These are phyloP conservation scores for Hymenoscyphus scutula DNA, from an alignment of 2,329 filamentous ascomycete species.

Conservation along the genomic window DNA sequence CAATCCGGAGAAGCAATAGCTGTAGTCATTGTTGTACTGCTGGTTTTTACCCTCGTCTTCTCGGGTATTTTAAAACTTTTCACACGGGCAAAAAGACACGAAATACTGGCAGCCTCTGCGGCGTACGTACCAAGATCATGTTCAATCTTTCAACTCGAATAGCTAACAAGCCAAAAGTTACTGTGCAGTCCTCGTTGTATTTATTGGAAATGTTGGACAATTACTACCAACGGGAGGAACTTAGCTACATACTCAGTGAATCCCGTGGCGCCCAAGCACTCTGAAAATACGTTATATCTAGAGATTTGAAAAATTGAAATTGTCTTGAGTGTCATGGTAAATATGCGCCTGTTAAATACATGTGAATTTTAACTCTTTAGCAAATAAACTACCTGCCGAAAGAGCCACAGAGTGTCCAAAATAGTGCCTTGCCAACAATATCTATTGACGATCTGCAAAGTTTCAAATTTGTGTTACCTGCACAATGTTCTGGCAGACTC, in stretches of 20 bases:
- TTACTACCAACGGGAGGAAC: neutral
- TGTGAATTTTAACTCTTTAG: no score
- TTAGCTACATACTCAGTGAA: no score
- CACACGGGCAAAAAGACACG: conserved; percentile 9
- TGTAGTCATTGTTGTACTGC: neutral
- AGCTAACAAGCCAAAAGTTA: neutral
- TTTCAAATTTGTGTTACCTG: neutral
- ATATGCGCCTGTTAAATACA: no score
- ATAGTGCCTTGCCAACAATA: no score
- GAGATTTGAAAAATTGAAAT: no score
- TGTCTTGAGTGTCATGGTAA: no score
- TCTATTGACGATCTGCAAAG: no score
- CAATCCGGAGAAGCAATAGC: neutral
- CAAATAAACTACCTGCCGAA: no score
- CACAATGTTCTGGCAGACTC: neutral
- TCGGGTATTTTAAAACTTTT: conserved; percentile 8
- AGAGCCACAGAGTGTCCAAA: no score
- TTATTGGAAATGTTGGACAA: conserved; percentile 7
- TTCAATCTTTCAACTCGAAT: neutral
- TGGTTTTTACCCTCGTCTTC: conserved; percentile 10
- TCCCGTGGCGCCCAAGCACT: no score
- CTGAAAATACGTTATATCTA: no score
- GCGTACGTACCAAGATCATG: conserved; percentile 2
- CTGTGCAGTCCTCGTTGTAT: conserved; percentile 15
- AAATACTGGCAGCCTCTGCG: conserved; percentile 11